These are phyloP conservation scores for Hsuehochloa calcarea DNA, from an alignment of 176 grass and related monocot genomes.

Conservation along the genomic window DNA sequence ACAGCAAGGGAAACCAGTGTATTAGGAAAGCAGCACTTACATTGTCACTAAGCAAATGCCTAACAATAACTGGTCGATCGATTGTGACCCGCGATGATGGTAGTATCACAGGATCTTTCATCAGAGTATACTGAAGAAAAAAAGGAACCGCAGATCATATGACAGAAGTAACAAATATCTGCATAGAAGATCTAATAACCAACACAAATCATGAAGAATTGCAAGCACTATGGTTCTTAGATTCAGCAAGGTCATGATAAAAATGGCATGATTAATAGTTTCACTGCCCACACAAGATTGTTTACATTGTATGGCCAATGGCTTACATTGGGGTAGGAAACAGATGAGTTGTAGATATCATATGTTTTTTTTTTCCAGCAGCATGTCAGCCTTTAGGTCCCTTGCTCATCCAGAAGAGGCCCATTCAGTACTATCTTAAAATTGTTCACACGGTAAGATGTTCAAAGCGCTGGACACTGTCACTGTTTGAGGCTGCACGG, in stretches of 20 bases:
- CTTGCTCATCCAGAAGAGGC: neutral
- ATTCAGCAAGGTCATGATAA: neutral
- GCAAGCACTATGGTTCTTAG: neutral
- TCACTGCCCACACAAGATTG: neutral
- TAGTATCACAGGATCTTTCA: constrained; percentile 96
- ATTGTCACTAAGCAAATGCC: constrained; percentile 90
- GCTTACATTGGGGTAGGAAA: neutral
- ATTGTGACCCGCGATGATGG: constrained; percentile 78
- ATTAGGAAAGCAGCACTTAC: constrained; percentile 38
- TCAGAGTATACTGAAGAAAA: constrained; percentile 73
- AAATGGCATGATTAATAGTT: neutral
- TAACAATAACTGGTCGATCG: constrained; percentile 85
- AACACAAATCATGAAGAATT: neutral
- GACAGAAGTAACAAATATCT: neutral
- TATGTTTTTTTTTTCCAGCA: neutral
- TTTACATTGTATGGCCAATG: neutral
- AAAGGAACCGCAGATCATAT: neutral
- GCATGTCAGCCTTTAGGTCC: neutral
- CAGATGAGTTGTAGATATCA: neutral
- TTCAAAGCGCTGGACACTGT: neutral
- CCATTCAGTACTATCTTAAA: neutral
- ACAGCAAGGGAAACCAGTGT: neutral
- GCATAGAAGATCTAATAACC: neutral
- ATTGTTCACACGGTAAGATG: neutral
- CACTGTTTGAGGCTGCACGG: neutral